These are phyloP conservation scores for Phascolomyces articulosus DNA, from an alignment of 371 early-diverging fungal genomes.

Conservation along the genomic window DNA sequence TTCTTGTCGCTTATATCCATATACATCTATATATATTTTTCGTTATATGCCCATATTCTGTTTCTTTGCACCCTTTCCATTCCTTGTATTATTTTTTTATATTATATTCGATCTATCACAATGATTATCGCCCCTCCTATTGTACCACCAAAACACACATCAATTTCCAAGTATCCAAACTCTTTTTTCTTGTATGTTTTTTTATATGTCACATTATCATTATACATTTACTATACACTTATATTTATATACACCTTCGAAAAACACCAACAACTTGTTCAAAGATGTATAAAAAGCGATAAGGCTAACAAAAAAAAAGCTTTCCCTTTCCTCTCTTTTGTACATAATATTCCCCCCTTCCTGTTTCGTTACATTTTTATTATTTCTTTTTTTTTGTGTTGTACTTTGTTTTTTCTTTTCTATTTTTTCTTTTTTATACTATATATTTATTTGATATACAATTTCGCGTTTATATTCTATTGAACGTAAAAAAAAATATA, in stretches of 20 bases:
- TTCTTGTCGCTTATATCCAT: neutral
- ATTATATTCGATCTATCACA: neutral
- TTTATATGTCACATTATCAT: slow-evolving; percentile 1
- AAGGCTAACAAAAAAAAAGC: too few relatives aligned
- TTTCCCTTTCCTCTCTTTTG: neutral
- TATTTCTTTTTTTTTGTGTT: slow-evolving; percentile 5
- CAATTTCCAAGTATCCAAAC: slow-evolving; percentile 7
- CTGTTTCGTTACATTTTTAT: slow-evolving; percentile 9
- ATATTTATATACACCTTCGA: neutral
- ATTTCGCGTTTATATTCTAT: neutral
- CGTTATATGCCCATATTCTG: neutral
- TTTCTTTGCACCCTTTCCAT: slow-evolving; percentile 2
- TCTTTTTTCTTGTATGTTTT: neutral
- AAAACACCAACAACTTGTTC: too few relatives aligned
- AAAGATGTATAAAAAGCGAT: too few relatives aligned
- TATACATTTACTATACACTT: neutral
- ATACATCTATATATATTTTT: neutral
- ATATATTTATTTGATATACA: neutral
- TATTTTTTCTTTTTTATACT: neutral
- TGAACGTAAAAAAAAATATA: neutral
- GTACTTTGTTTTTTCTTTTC: slow-evolving; percentile 6
- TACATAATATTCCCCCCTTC: slow-evolving; percentile 3
- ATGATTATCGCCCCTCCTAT: neutral
- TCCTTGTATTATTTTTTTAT: slow-evolving; percentile 2
- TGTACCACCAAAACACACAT: neutral